A percentile compares a stretch with the other conserved stretches of the same genome.
phyloP scores from a whole-genome alignment of 2,329 filamentous ascomycete species.

The Didymella lethalis region DNA sequence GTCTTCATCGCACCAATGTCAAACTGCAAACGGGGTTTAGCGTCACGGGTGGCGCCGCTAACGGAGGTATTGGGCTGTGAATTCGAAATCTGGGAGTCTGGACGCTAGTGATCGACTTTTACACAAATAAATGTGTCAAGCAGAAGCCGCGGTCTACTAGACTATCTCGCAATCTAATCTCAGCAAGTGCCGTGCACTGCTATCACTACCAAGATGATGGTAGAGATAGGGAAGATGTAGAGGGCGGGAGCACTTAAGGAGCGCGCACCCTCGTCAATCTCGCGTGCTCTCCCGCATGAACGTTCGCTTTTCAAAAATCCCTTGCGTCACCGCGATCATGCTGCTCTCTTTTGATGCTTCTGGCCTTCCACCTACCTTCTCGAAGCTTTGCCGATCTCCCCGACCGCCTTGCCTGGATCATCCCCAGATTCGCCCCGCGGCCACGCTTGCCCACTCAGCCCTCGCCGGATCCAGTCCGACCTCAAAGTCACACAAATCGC shows the following conservation, averaged over 20 bases:
- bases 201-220: not conserved
- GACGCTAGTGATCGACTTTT: constrained; percentile 3
- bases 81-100: constrained; percentile 2
- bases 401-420: constrained; percentile 13
- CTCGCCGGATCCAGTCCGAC: constrained; percentile 12
- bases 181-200: constrained; percentile 9
- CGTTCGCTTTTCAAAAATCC: not conserved
- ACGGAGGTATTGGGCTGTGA: constrained; percentile 6
- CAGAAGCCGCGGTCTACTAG: not conserved
- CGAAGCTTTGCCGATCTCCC: constrained; percentile 23
- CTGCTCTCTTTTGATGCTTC: not conserved
- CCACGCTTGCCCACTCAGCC: constrained; percentile 6
- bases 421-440: constrained; percentile 16
- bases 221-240: constrained; percentile 13
- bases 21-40: not conserved
- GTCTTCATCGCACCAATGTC: constrained; percentile 1
- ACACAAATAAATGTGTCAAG: constrained; percentile 18
- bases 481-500: constrained; percentile 18
- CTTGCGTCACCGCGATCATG: not conserved
- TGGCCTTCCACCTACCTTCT: constrained; percentile 19
- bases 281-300: not conserved
- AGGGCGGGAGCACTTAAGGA: constrained; percentile 7
- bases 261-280: not conserved
- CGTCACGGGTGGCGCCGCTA: constrained; percentile 18
- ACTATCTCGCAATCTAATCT: constrained; percentile 17